Evolutionary conservation across 192 early-diverging fungal species (phyloP), one percentile per base, ranked within the genome.

Genomic region (Coemansia sp.): DNA sequence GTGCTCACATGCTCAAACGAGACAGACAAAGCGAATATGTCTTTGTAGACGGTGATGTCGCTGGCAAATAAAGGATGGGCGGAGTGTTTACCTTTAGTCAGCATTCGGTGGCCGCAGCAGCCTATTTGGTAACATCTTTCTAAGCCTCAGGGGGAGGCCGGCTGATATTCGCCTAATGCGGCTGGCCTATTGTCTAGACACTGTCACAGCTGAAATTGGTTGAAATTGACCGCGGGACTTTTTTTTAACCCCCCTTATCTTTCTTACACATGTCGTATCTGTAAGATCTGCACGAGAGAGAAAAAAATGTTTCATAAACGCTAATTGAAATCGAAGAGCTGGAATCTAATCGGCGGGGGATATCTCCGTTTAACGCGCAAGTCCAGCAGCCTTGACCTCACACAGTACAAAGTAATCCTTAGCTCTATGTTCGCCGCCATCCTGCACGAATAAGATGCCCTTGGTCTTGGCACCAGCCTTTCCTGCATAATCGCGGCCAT

Each of bases 351-450:
- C 46, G 46, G 21, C 46, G 17, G 8, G 19, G 11, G 27, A 14
- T 25, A 25, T 55, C 14, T 55, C 1, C 14, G 25, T 14, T 15
- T 55, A 55, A 27, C 27, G 51, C 51, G 51, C 51, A 15, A 25
- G 51, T 11, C 12, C 27, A 29, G 51, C 27, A 29, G 25, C 21
- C 57, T 50, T 60, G 64, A 41, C 15, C 36, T 71, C 85, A 68
- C 86, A 85, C 66, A 90, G 78, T 4, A 90, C 81, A 59, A 79
- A 74, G 75, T 85, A 89, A 50, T 73, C 70, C 32, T 78, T 68
- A 38, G 80, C 62, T 27, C 61, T 74, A 2, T 81, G 57, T 57
- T 87, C 87, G 64, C 80, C 76, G 42, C 89, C 86, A 67, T 74
- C 80, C 69, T 78, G 84, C 19, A 77, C 44, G 51, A 85, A 84